A percentile compares a stretch with the other conserved stretches of the same genome.
Evolutionary conservation across 176 grass and related monocot species (phyloP).

Genomic region (Eleusine coracana): DNA sequence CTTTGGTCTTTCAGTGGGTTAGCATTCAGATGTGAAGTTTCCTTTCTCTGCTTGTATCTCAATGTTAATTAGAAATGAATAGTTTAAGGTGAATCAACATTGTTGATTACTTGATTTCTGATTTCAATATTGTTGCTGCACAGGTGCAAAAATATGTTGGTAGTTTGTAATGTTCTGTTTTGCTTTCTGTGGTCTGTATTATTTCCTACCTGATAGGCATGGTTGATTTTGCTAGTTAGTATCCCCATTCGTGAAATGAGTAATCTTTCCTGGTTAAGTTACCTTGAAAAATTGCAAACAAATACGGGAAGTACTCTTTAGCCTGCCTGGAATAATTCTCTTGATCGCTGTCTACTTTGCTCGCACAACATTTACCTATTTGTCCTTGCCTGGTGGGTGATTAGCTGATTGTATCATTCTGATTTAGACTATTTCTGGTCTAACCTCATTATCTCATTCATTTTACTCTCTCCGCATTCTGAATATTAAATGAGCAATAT

Average conservation of each 20-base stretch:
- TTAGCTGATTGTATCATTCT: slow-evolving; percentile 16
- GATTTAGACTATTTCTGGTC: slow-evolving; percentile 46
- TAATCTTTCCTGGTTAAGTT: not conserved
- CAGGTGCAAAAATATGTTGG: slow-evolving; percentile 17
- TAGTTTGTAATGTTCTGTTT: slow-evolving; percentile 7
- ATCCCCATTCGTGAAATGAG: not conserved
- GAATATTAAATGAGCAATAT: not conserved
- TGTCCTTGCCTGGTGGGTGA: not conserved
- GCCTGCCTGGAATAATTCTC: not conserved
- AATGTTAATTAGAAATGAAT: not conserved
- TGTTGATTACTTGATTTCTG: slow-evolving; percentile 19
- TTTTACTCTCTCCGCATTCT: not conserved
- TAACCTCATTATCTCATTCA: slow-evolving; percentile 6
- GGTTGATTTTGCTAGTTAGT: slow-evolving; percentile 1
- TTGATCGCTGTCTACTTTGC: not conserved
- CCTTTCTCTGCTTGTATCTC: slow-evolving; percentile 9
- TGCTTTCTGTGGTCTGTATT: not conserved
- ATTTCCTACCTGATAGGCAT: not conserved
- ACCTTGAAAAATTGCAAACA: slow-evolving; percentile 16
- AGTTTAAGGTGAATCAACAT: slow-evolving; percentile 28
- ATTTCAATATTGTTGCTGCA: slow-evolving; percentile 30
- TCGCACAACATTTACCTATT: not conserved
- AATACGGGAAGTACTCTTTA: not conserved
- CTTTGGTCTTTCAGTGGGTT: slow-evolving; percentile 40
- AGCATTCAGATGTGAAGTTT: slow-evolving; percentile 38